Conservation (phyloP, 495 filamentous ascomycete genomes). For the Clohesyomyces aquaticus region DNA sequence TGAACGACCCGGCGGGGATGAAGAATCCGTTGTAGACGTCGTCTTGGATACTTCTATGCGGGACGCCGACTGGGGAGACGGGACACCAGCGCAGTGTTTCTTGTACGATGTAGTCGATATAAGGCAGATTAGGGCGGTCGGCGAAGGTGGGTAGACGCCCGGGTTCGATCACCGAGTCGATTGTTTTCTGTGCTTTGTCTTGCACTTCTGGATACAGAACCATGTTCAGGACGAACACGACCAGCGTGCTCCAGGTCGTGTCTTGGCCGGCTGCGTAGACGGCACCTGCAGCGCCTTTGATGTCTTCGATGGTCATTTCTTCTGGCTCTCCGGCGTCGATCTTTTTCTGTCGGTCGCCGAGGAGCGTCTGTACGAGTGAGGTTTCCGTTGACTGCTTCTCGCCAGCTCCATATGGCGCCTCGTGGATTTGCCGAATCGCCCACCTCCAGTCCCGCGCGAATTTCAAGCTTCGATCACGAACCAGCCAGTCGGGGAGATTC, state of each 20-base stretch:
- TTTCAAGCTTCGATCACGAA: slow-evolving; percentile 17
- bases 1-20: slow-evolving; percentile 53
- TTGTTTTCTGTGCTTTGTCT: slow-evolving; percentile 5
- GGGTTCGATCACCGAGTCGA: slow-evolving; percentile 13
- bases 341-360: slow-evolving; percentile 22
- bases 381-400: slow-evolving; percentile 11
- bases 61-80: slow-evolving; percentile 19
- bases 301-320: slow-evolving; percentile 51
- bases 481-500: slow-evolving; percentile 39
- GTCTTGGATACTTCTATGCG: slow-evolving; percentile 16
- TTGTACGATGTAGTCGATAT: slow-evolving; percentile 18
- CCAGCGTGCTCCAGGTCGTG: slow-evolving; percentile 51
- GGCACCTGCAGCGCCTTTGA: slow-evolving; percentile 55
- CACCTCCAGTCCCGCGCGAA: slow-evolving; percentile 12
- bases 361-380: background rate
- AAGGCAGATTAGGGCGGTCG: slow-evolving; percentile 15
- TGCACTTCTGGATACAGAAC: slow-evolving; percentile 45
- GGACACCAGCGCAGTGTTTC: slow-evolving; percentile 18
- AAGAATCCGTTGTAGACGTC: slow-evolving; percentile 48
- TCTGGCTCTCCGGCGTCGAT: slow-evolving; percentile 42
- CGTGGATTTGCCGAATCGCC: slow-evolving; percentile 13
- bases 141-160: slow-evolving; percentile 12
- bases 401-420: slow-evolving; percentile 10
- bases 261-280: slow-evolving; percentile 57
- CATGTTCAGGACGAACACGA: slow-evolving; percentile 40